Base-by-base conservation (phyloP, 225 moss, liverwort and hornwort genomes). In the Physcomitrellopsis africana region DNA sequence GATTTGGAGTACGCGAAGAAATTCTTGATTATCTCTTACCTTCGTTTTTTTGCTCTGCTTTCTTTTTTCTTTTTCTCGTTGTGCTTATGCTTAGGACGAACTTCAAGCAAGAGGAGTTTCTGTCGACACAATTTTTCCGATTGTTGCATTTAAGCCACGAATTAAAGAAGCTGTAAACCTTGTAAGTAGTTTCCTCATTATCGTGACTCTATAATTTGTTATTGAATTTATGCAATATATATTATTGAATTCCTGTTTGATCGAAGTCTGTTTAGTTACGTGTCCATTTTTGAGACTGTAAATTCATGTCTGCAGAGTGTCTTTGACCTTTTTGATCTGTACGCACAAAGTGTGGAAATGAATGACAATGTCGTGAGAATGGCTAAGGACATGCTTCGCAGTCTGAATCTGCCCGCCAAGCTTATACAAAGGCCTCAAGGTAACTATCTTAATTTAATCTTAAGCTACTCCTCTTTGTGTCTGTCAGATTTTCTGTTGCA, bases 131-230 rank as follows among this genome's bases (percentile, higher is more conserved):
- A 85, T 90, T 53, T 92, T 89, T 73, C 95, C 99, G 64, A 79
- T 79, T 53, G 84, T 95, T 72, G 60, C 84, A 15, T 78, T 80
- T 18, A 95, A 91, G 80, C 99, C 90, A 37, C 90, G 99, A 42
- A 99, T 99, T 54, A 88, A 95, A 76, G 89, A 92, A 83, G 95
- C 92, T 65, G 99, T 93, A 81, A 89, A 87, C 69, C 85, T 95
- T 84, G 99, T 99, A 80, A 73, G 83, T 72, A 45, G 43, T 69
- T 70, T 24, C 23, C 27, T 57, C 54, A 0, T 11, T 41, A 51
- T 51, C 18, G 54, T 57, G 3, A 55, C 17, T 67, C 5, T 48
- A 22, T 43, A 55, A 8, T 11, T n/a, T 17, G 5, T 41, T 62
- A 16, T 29, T 44, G 32, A 70, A 58, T n/a, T 11, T 11, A 22